Base-by-base conservation (phyloP, 768 basidiomycete species). In the Tricholoma saponaceum region DNA sequence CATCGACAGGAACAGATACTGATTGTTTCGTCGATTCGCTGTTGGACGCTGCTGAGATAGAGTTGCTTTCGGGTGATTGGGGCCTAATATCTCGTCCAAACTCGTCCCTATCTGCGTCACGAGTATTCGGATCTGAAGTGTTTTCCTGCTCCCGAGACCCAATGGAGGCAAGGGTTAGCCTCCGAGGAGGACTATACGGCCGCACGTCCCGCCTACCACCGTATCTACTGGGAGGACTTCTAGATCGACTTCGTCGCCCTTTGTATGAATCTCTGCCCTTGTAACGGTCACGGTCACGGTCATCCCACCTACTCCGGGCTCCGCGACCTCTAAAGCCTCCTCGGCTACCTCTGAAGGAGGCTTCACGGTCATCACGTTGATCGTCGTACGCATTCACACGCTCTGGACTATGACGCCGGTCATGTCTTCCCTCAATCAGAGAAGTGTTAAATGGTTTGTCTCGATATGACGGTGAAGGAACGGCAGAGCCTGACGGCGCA, bases 81-180 rank as follows among this genome's bases (percentile, higher is more conserved):
- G 81, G 74, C 64, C 90, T 80, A 66, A 91, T 79, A 69, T 92
- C 90, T 64, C 91, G 85, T 63, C 91, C 90, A 72, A 93, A 93
- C 71, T 93, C 90, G 80, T 93, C 90, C 72, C 85, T 90, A 57
- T 75, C 84, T n/a, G 69, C 67, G 51, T 66, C 52, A 61, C 61
- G 67, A 66, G 65, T 60, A 47, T 56, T 61, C 22, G 65, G 32
- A 39, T 65, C 63, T 52, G 66, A 55, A 55, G 68, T 62, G 64
- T 69, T 59, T 61, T 61, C 67, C 53, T 64, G 66, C 51, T 66
- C 55, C 44, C 62, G 64, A 55, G 69, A 26, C 47, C 32, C 54
- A 54, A 64, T 47, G 32, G 47, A 13, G 6, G 4, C 47, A 55
- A 72, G 65, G 44, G 75, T 67, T 49, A 77, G 74, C 63, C 80